Base-by-base conservation (phyloP, 73 alveolate species). In the Loxodes magnus region DNA sequence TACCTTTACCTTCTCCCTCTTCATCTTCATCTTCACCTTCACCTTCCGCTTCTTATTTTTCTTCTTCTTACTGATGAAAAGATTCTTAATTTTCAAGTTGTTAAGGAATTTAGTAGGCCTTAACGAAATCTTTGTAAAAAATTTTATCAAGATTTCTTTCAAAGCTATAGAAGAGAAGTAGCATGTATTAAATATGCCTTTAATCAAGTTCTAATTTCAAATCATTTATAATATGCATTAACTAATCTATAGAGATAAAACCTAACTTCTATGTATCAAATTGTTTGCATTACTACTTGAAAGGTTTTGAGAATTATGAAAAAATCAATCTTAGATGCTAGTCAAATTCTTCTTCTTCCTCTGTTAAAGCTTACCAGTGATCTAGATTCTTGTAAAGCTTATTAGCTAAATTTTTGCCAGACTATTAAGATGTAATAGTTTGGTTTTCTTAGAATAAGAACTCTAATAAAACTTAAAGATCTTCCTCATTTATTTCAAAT, bases 141-240 rank as follows among this genome's bases (percentile, higher is more conserved):
- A 19, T 41, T 10, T 25, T 46, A 19, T 46, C 59, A 22, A 46
- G 15, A n/a, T 46, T 41, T 25, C 27, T 12, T 10, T 46, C 34
- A 46, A 25, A 41, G n/a, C 43, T 25, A 2, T 46, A 46, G 27
- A 46, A 46, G n/a, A 46, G 26, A 22, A 46, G 15, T 12, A 41
- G 14, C 0, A 46, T 46, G 24, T 44, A 38, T 14, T 38, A 10
- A 14, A 38, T 14, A 38, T 14, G 6, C 5, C 52, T 5, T 14
- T 5, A 10, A 5, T 38, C 6, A 5, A 38, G 5, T 5, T 14
- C 6, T 6, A 7, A 10, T 14, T 38, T 38, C 6, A 5, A 14
- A 38, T 38, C 23, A 14, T 38, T 38, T 38, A 38, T 6, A 38
- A 28, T 28, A 10, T 6, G 37, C 19, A 14, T 38, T 14, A 38